Evolutionary conservation across 2,329 filamentous ascomycete genomes (phyloP).

Genomic region (Alternaria rosae): DNA sequence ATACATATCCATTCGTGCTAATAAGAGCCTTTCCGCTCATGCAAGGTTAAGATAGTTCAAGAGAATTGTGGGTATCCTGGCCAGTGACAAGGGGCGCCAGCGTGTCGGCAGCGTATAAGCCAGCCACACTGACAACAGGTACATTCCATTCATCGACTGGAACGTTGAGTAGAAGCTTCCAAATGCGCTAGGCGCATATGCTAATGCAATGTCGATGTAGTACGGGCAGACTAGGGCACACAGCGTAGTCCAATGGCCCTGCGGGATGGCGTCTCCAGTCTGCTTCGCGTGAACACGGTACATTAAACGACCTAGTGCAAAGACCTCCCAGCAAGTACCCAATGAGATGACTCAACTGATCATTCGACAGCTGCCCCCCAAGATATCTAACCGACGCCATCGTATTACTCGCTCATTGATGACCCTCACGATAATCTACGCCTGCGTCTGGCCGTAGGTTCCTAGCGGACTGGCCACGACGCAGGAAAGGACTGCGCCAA

Average conservation of each 20-base stretch:
- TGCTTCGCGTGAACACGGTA: not conserved
- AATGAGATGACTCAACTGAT: not conserved
- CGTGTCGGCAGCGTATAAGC: not conserved
- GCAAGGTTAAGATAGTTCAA: accelerated
- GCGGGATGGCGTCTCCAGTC: not conserved
- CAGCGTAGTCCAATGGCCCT: not conserved
- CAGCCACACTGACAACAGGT: not conserved
- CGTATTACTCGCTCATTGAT: not conserved
- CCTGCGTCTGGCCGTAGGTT: not conserved
- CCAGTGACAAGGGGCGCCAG: not conserved
- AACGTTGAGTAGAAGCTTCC: not conserved
- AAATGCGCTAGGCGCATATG: not conserved
- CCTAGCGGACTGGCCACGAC: not conserved
- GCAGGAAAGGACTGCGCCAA: accelerated
- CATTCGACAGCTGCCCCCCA: not conserved
- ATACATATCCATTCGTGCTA: not conserved
- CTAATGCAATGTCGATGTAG: not conserved
- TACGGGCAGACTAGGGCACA: not conserved
- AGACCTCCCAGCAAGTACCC: not conserved
- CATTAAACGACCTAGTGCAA: not conserved
- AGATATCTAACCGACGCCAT: too few relatives aligned
- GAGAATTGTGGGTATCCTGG: not conserved
- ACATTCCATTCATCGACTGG: not conserved
- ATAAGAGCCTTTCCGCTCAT: too few relatives aligned
- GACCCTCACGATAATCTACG: not conserved